phyloP scores from a whole-genome alignment of 139 green algal genomes.

The Coelastrella sp. region DNA sequence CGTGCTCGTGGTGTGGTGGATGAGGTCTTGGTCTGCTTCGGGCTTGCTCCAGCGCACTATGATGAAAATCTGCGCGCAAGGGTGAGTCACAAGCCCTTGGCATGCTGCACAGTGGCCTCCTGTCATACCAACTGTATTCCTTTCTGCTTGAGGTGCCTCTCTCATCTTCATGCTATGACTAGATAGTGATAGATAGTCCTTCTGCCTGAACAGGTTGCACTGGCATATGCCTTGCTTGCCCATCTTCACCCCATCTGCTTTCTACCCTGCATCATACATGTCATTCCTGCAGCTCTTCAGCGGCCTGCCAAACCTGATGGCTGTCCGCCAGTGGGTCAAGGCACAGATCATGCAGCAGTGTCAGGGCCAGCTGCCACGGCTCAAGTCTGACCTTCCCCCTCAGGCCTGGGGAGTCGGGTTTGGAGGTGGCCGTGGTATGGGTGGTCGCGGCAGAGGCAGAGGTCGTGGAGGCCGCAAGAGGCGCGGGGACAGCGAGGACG shows the following conservation, averaged over 20 bases:
- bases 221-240: no score
- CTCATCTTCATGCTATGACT: no score
- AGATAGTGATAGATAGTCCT: no score
- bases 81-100: conserved; percentile 24
- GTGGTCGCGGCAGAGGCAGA: conserved; percentile 21
- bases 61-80: conserved; percentile 42
- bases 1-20: conserved; percentile 41
- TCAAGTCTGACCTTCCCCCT: conserved; percentile 45
- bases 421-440: conserved; percentile 4
- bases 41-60: conserved; percentile 40
- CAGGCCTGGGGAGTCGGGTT: conserved; percentile 24
- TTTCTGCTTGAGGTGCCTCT: no score
- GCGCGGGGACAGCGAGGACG: conserved; percentile 24
- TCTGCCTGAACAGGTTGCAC: no score
- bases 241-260: no score
- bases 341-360: conserved; percentile 40
- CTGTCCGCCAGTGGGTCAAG: conserved; percentile 32
- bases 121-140: neutral
- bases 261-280: no score
- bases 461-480: conserved; percentile 40
- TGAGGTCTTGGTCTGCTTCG: conserved; percentile 39
- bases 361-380: conserved; percentile 32
- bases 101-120: no score
- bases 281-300: conserved; percentile 29
- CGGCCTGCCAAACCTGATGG: conserved; percentile 37